Base-by-base conservation (phyloP, 2,329 filamentous ascomycete species). In the Pseudocercospora macadamiae region DNA sequence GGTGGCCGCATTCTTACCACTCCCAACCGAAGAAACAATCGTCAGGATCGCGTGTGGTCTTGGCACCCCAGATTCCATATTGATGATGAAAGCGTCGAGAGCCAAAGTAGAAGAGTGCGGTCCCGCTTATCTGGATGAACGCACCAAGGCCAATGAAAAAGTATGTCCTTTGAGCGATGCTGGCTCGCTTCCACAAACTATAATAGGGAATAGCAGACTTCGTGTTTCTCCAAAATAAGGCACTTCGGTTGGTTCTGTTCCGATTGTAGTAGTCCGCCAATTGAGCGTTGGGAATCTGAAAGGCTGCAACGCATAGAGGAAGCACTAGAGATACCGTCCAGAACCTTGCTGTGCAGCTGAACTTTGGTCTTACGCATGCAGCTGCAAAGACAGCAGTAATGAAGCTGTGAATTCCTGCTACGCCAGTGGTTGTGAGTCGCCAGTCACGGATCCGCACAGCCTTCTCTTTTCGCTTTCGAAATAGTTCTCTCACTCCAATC, bases 1-100 rank as follows among this genome's bases (percentile, higher is more conserved):
- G 28, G 14, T 32, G 9, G n/a, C 16, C 16, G 10, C n/a, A 10
- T 10, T 9, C 47, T 34, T 32, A 51, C 47, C 49, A 53, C 36
- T 53, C 49, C 49, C 49, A 53, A 14, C 49, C 49, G n/a, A 37
- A 53, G 23, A 53, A 39, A 21, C 49, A 53, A 14, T 18, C 30
- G 4, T 37, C 18, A 7, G 16, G 6, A 10, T 53, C 49, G 14
- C 9, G 18, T 8, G 23, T 10, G 14, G 14, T 8, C 30, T 16
- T 19, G 7, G 45, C 14, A 30, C 49, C 49, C 49, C 49, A 53
- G 23, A 53, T 30, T 8, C 49, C 49, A 16, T 37, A 53, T 6
- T 19, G 14, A 12, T 23, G 32, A 39, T 53, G 49, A 32, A 53
- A 53, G 14, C 49, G 32, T 9, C 49, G 32, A 37, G 49, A 53